These are phyloP conservation scores for Kwoniella bestiolae DNA, from an alignment of 768 basidiomycete genomes.

Conservation along the genomic window DNA sequence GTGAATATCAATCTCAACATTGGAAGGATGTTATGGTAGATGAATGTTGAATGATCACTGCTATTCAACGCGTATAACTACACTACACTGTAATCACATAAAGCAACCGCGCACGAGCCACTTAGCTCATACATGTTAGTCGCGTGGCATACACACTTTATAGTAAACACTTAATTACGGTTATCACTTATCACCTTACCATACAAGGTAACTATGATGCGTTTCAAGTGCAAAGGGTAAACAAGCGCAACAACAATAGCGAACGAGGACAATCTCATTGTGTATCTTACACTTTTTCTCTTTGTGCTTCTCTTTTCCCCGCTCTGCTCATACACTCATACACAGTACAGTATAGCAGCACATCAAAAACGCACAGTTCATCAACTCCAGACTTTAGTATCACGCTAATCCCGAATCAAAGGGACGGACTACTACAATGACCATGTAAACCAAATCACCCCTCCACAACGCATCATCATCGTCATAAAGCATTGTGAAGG, in stretches of 20 bases:
- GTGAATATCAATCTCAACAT: background rate
- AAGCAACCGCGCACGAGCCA: conserved; percentile 8
- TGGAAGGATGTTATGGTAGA: conserved; percentile 1
- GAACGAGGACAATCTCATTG: background rate
- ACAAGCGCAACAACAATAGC: background rate
- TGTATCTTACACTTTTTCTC: background rate
- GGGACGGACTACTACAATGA: no score
- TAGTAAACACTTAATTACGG: background rate
- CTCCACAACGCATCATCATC: background rate
- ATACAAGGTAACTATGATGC: no score
- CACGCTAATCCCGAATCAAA: background rate
- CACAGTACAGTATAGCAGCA: no score
- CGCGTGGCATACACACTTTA: background rate
- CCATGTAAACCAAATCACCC: no score
- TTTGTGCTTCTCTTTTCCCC: background rate
- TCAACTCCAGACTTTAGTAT: background rate
- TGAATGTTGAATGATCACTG: background rate
- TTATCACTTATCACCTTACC: conserved; percentile 3
- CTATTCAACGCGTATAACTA: background rate
- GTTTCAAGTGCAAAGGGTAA: conserved; percentile 7
- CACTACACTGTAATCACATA: background rate
- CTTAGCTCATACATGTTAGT: background rate
- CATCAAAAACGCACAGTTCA: background rate
- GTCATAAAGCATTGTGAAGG: background rate
- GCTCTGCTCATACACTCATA: no score